phyloP scores from a whole-genome alignment of 2,329 filamentous ascomycete species.

The Pseudogymnoascus sp. region DNA sequence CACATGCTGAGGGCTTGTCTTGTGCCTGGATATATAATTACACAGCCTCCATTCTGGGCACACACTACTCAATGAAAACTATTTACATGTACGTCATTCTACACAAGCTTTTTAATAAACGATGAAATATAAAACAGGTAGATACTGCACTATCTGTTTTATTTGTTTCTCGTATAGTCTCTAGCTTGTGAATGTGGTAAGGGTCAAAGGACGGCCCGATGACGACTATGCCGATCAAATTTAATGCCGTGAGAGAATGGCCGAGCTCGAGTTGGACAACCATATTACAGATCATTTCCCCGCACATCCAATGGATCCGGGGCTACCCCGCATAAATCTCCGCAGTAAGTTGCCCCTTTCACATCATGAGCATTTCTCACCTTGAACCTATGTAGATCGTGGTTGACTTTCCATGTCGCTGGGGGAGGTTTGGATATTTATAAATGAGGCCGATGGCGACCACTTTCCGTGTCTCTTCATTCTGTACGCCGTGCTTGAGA shows the following conservation, averaged over 20 bases:
- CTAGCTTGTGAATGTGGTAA: not conserved
- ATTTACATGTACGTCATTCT: not conserved
- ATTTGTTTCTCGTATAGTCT: not conserved
- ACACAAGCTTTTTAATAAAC: not conserved
- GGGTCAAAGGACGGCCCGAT: conserved; percentile 1
- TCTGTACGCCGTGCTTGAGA: not conserved
- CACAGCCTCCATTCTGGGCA: not conserved
- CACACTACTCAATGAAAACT: not conserved
- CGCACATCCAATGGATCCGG: not conserved
- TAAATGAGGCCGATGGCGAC: not conserved
- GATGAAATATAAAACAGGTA: not conserved
- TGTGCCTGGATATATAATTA: not conserved
- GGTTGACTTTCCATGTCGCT: not conserved
- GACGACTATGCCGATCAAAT: not conserved
- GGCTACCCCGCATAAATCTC: conserved; percentile 4
- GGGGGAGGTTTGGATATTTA: not conserved
- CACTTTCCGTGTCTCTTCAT: not conserved
- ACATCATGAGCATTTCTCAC: not conserved
- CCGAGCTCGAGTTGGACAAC: not conserved
- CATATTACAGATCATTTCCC: not conserved
- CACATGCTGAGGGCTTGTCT: not conserved
- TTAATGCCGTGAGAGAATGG: not conserved
- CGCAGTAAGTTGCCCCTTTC: not conserved
- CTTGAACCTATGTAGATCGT: not conserved
- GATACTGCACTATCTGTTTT: not conserved